Conservation (phyloP, 2,329 filamentous ascomycete species). For the Fusarium aywerte region DNA sequence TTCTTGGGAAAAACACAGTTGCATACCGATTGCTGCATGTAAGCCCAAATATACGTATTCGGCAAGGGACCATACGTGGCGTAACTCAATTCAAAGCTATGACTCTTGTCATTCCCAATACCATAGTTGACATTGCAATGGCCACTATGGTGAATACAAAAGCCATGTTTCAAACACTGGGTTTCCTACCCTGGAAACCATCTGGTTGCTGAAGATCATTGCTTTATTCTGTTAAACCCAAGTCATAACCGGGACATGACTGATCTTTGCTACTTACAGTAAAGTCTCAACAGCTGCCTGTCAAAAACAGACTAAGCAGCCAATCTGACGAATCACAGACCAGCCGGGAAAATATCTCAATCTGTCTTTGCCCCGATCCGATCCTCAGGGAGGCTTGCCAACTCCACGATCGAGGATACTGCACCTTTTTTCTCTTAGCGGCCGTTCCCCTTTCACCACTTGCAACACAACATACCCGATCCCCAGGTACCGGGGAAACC, state of each 20-base stretch:
- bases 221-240: background rate
- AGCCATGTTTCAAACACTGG: background rate
- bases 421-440: conserved; percentile 5
- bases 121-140: background rate
- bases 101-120: background rate
- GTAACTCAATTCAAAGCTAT: background rate
- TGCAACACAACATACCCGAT: background rate
- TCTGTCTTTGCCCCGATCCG: conserved; percentile 5
- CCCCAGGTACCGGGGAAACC: background rate
- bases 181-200: background rate
- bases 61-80: background rate
- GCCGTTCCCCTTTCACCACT: background rate
- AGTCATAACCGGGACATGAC: background rate
- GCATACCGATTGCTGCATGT: background rate
- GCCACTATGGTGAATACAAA: background rate
- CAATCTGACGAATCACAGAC: background rate
- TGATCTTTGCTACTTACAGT: background rate
- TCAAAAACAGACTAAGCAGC: background rate
- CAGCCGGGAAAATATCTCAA: conserved; percentile 2
- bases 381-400: conserved; percentile 20
- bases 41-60: background rate
- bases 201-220: background rate
- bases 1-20: too few relatives aligned
- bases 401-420: conserved; percentile 21
- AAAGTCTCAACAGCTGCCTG: background rate